Evolutionary conservation across 345 rosid species (phyloP).

Genomic region (Brassica cretica): DNA sequence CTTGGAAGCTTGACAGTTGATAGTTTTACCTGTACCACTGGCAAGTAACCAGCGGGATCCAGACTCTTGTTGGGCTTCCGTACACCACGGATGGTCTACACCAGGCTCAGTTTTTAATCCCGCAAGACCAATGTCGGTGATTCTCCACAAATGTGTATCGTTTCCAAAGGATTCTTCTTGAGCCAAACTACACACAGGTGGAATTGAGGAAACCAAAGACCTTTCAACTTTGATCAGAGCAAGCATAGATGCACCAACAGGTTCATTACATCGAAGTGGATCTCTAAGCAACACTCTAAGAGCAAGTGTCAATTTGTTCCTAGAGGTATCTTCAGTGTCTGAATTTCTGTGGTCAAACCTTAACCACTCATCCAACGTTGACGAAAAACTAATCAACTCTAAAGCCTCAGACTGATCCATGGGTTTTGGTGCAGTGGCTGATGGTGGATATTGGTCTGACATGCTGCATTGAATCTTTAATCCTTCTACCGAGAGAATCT

Average conservation of each 20-base stretch:
- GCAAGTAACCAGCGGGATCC: constrained; percentile 70
- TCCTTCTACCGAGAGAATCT: constrained; percentile 60
- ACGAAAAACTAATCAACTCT: constrained; percentile 48
- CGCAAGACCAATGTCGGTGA: constrained; percentile 54
- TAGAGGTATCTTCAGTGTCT: constrained; percentile 40
- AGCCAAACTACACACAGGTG: constrained; percentile 20
- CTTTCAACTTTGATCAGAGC: constrained; percentile 66
- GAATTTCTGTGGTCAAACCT: constrained; percentile 47
- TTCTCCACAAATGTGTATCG: constrained; percentile 43
- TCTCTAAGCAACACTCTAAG: constrained; percentile 67
- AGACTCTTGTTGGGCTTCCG: constrained; percentile 52
- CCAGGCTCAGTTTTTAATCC: constrained; percentile 55
- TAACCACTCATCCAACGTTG: constrained; percentile 69
- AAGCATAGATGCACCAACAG: constrained; percentile 79
- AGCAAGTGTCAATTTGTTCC: constrained; percentile 55
- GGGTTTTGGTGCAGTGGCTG: constrained; percentile 40
- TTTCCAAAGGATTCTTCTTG: constrained; percentile 27
- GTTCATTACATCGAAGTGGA: constrained; percentile 60
- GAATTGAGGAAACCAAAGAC: constrained; percentile 27
- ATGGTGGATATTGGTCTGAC: constrained; percentile 59
- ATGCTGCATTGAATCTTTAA: constrained; percentile 67
- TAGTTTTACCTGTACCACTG: constrained; percentile 51
- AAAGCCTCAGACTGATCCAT: constrained; percentile 33
- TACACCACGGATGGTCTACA: constrained; percentile 49
- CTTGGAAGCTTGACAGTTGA: constrained; percentile 39